Evolutionary conservation across 345 rosid species (phyloP), one percentile per base, ranked within the genome.

Genomic region (Leavenworthia alabamica): DNA sequence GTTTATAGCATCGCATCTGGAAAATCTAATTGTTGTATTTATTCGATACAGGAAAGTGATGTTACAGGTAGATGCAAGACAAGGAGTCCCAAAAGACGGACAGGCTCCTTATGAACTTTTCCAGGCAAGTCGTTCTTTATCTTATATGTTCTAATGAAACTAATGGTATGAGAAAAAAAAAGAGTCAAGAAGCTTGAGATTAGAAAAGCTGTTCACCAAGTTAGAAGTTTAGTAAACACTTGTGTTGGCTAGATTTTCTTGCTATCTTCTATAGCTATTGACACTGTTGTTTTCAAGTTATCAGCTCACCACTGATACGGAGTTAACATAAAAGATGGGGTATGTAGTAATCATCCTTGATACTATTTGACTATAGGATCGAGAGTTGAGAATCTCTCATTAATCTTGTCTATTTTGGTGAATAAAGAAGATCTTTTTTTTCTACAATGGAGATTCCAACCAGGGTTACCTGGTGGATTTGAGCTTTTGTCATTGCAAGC

Each of bases 11-110:
- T 56, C 31, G 26, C 2, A 13, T 14, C 56, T 54, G 29, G 15
- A 55, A 56, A 56, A 53, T 57, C 66, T 36, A 17, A 48, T 45
- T 71, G 41, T 56, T 32, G 7, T 48, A 37, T 49, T 44, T 54
- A 56, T 56, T 75, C 56, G 66, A 68, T 80, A 72, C 92, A 93
- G 99, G 76, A 84, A 84, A 74, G 81, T 87, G 64, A 89, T 89
- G 94, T 79, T 93, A 39, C 91, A 81, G 20, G 96, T 93, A 19
- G 94, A 93, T 84, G 88, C 99, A 50, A 93, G 86, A 71, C 97
- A 93, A 74, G 99, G 91, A 69, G 64, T 75, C 68, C 96, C 97
- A 46, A 87, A 72, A 77, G 96, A 93, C 27, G 97, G 96, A 57
- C 84, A 78, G 75, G 89, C 99, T 45, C 73, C 77, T 63, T 84